Percentiles rank a stretch among this genome's conserved stretches.
Evolutionary conservation across 345 rosid genomes (phyloP).

Genomic region (Physaria fendleri): DNA sequence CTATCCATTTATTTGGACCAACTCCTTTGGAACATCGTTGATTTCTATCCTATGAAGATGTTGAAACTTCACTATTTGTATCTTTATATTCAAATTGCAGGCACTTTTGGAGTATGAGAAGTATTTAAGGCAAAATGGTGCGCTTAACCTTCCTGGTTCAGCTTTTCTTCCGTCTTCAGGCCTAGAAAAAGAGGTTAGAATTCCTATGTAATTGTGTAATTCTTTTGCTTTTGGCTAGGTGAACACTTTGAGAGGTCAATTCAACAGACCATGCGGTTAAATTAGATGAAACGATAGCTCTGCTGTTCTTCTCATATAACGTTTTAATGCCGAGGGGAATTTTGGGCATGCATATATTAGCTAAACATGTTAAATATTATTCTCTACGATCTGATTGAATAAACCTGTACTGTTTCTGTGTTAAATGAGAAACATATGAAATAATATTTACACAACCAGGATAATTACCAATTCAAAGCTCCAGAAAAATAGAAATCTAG

Average conservation of each 20-base stretch:
- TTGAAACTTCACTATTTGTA: background rate
- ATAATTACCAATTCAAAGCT: background rate
- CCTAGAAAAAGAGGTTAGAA: conserved; percentile 66
- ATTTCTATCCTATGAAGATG: background rate
- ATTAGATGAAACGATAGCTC: background rate
- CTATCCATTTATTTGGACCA: background rate
- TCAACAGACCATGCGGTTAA: background rate
- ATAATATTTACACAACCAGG: background rate
- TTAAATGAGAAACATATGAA: background rate
- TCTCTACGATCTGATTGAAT: background rate
- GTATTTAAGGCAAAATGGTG: conserved; percentile 57
- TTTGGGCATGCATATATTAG: background rate
- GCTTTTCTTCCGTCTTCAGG: conserved; percentile 43
- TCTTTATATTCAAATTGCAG: conserved; percentile 35
- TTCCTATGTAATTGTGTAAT: background rate
- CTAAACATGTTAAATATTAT: background rate
- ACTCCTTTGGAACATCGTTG: conserved; percentile 1
- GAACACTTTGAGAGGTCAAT: background rate
- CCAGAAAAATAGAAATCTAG: background rate
- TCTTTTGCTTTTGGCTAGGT: background rate
- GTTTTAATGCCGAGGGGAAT: background rate
- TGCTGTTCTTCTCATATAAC: background rate
- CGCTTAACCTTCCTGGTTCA: conserved; percentile 62
- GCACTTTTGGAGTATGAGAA: conserved; percentile 87
- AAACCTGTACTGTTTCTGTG: background rate